These are phyloP conservation scores for Eragrostis nindensis DNA, from an alignment of 176 grass and related monocot genomes.

Conservation along the genomic window DNA sequence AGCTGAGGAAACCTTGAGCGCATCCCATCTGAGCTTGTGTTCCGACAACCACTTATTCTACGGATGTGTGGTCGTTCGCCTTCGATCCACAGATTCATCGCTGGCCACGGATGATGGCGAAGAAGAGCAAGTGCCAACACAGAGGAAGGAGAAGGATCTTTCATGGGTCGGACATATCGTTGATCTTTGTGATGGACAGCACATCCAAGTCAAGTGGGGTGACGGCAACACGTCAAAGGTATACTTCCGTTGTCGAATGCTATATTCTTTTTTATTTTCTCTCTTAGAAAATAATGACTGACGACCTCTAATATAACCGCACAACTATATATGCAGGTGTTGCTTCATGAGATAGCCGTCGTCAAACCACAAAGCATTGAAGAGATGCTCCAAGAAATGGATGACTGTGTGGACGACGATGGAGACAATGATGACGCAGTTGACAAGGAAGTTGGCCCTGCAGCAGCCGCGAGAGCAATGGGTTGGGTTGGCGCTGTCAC, in stretches of 20 bases:
- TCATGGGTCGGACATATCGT: constrained; percentile 17
- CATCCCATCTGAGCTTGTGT: neutral
- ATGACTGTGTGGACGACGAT: no score
- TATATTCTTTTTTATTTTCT: neutral
- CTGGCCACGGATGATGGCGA: no score
- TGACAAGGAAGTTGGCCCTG: no score
- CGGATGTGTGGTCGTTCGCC: neutral
- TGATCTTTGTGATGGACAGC: neutral
- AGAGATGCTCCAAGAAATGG: neutral
- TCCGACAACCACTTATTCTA: neutral
- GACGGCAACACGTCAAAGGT: constrained; percentile 18
- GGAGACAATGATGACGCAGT: no score
- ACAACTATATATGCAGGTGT: neutral
- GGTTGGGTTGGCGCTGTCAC: no score
- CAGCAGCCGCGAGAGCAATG: no score
- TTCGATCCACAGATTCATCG: no score
- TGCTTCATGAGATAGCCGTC: neutral
- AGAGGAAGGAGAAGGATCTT: neutral
- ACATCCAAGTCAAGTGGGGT: constrained; percentile 3
- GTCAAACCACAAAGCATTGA: neutral
- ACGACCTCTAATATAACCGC: no score
- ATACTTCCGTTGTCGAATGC: neutral
- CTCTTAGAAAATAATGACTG: no score
- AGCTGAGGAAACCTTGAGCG: neutral
- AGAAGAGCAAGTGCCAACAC: no score